Conservation (phyloP, 176 grass and related monocot species). For the Rhynchospora tenuis region DNA sequence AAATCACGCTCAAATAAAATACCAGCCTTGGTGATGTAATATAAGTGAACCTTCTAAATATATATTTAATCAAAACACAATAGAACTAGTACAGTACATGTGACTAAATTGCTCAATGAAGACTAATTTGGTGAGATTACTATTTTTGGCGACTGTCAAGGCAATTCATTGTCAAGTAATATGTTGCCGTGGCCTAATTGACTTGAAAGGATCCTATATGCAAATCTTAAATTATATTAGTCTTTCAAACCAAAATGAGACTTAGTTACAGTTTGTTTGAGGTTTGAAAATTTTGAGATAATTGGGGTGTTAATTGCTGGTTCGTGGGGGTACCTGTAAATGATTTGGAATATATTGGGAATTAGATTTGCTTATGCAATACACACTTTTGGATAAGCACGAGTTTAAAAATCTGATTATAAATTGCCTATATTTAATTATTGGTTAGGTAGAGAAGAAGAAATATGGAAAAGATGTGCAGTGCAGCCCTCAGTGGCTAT, state of each 20-base stretch:
- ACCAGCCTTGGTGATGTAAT: neutral
- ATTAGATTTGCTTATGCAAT: neutral
- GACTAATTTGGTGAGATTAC: neutral
- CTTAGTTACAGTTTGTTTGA: no score
- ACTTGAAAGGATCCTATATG: no score
- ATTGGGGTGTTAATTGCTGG: neutral
- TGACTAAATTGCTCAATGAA: neutral
- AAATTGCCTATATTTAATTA: neutral
- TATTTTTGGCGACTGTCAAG: neutral
- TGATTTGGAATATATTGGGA: neutral
- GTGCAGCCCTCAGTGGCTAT: slow-evolving; percentile 46
- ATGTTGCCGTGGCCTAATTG: neutral
- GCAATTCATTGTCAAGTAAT: neutral
- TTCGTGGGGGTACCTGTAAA: neutral
- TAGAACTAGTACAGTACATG: neutral
- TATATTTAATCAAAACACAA: neutral
- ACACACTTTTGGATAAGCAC: neutral
- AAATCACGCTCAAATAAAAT: neutral
- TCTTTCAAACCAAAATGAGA: no score
- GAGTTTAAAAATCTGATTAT: neutral
- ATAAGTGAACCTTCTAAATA: neutral
- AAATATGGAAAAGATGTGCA: slow-evolving; percentile 50
- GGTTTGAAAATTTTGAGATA: neutral
- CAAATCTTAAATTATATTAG: neutral
- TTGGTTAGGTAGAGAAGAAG: slow-evolving; percentile 42